A percentile compares a stretch with the other conserved stretches of the same genome.
Evolutionary conservation across 345 rosid genomes (phyloP).

Genomic region (Arabidopsis arenosa): DNA sequence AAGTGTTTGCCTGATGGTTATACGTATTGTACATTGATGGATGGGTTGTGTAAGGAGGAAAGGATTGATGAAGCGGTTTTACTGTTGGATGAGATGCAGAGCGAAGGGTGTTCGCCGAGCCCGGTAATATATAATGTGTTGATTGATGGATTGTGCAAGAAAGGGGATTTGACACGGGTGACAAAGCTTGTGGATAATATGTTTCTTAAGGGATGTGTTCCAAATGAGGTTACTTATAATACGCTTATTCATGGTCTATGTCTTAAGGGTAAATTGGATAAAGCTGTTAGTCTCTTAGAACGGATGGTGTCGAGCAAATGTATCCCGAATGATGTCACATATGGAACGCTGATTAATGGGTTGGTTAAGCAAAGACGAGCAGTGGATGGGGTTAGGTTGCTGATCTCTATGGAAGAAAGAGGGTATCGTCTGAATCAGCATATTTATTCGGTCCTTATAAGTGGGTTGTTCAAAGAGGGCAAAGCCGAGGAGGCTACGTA

Average conservation of each 20-base stretch:
- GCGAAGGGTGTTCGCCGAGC: conserved; percentile 81
- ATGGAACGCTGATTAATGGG: conserved; percentile 81
- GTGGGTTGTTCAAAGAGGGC: conserved; percentile 86
- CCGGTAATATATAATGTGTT: conserved; percentile 70
- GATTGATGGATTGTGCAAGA: conserved; percentile 84
- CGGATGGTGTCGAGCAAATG: conserved; percentile 75
- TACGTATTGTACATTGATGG: conserved; percentile 90
- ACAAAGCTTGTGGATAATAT: conserved; percentile 90
- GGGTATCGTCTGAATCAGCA: conserved; percentile 65
- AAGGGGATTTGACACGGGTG: conserved; percentile 72
- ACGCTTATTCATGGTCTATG: conserved; percentile 88
- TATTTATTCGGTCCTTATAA: conserved; percentile 71
- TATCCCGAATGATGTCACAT: conserved; percentile 81
- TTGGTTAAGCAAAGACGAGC: conserved; percentile 76
- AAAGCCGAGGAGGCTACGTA: conserved; percentile 67
- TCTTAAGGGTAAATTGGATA: conserved; percentile 76
- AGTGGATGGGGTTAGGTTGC: conserved; percentile 57
- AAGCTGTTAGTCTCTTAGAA: conserved; percentile 83
- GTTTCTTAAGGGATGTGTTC: conserved; percentile 89
- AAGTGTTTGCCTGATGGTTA: conserved; percentile 73
- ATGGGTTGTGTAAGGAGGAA: conserved; percentile 84
- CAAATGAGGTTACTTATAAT: conserved; percentile 85
- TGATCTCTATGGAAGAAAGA: conserved; percentile 75
- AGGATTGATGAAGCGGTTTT: conserved; percentile 86
- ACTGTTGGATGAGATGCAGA: conserved; percentile 92